Base-by-base conservation (phyloP, 2,329 filamentous ascomycete species). In the Sordariomycetes sp. region DNA sequence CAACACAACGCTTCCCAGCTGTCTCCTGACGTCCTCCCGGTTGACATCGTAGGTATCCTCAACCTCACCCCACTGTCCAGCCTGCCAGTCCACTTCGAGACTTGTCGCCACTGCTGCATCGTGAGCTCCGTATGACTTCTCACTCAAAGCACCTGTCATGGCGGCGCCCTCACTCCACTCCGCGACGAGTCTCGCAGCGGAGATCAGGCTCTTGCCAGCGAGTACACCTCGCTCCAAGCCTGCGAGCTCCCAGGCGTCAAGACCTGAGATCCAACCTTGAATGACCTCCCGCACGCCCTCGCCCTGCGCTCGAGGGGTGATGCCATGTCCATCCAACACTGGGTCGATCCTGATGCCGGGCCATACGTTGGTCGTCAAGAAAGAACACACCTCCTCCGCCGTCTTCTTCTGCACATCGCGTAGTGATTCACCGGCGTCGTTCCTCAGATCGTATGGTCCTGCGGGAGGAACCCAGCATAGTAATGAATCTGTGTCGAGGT, bases 41-140 rank as follows among this genome's bases (percentile, higher is more conserved):
- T 94, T 83, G 1, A 98, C 92, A 65, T 98, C 92, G 60, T 98
- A 92, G 19, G 88, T 94, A 59, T 98, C 88, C 57, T 98, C 92
- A 1, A 98, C 92, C 66, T 94, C 88, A 8, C 92, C 92, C 90
- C 92, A 96, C 59, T 83, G 79, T 19, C 73, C 66, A 1, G 81
- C 93, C 70, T 98, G 92, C 81, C 86, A 95, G 42, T 76, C 70
- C 12, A 94, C 86, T 64, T 98, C 92, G 27, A 93, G 56, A 47
- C 75, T 94, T 6, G 82, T 79, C 11, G 82, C 81, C 48, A 72
- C 68, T 0, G 85, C 79, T 1, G 88, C 90, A 53, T 94, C 79
- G 48, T 94, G 83, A 10, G 93, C 79, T 1, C 85, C 83, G 52
- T 93, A 95, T 36, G 40, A 47, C 32, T 48, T 48, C 21, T 51